Conservation (phyloP, 345 rosid species). For the thale cress (Arabidopsis thaliana) region TAIR10.1 NC_003076.8:19347001-19347500, state of each 20-base stretch:
- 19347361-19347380: constrained; percentile 82
- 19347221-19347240: not conserved
- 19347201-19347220: constrained; percentile 41
- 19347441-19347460: not conserved
- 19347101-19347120: constrained; percentile 26
- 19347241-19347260: constrained; percentile 12
- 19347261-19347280: constrained; percentile 33
- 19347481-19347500: constrained; percentile 33
- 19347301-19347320: constrained; percentile 79
- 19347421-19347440: not conserved
- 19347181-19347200: constrained; percentile 73
- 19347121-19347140: constrained; percentile 76
- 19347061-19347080: not conserved
- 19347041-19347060: constrained; percentile 54
- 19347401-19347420: constrained; percentile 70
- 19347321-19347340: constrained; percentile 60
- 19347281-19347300: constrained; percentile 65
- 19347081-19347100: constrained; percentile 18
- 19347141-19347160: constrained; percentile 65
- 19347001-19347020: constrained; percentile 74
- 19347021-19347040: constrained; percentile 71
- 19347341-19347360: constrained; percentile 76
- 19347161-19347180: constrained; percentile 72
- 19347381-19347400: constrained; percentile 86
- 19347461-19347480: constrained; percentile 17